Evolutionary conservation across 768 basidiomycete genomes (phyloP).

Genomic region (Termitomyces sp.): DNA sequence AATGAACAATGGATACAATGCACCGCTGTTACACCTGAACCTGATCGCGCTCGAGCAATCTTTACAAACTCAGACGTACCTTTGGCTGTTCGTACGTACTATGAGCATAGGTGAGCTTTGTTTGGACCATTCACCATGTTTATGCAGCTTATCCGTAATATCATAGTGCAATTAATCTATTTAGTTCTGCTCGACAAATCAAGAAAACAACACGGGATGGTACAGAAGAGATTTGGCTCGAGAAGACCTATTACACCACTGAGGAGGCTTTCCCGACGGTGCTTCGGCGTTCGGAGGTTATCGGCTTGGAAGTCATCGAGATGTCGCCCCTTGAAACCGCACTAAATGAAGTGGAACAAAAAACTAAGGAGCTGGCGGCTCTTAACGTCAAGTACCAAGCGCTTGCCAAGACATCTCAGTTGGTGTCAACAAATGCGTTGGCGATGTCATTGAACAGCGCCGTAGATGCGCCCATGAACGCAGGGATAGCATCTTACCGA

Average conservation of each 20-base stretch:
- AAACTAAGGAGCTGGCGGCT: conserved; percentile 70
- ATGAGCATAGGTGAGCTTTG: conserved; percentile 66
- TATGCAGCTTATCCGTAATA: not conserved
- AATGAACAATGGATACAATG: conserved; percentile 86
- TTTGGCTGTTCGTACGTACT: conserved; percentile 73
- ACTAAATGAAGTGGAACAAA: conserved; percentile 71
- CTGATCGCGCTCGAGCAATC: conserved; percentile 68
- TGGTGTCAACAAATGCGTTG: conserved; percentile 71
- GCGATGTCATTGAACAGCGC: conserved; percentile 84
- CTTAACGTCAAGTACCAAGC: conserved; percentile 68
- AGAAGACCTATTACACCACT: conserved; percentile 84
- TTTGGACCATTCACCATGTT: too few relatives aligned
- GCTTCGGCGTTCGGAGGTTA: conserved; percentile 81
- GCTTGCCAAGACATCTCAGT: conserved; percentile 71
- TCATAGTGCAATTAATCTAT: conserved; percentile 71
- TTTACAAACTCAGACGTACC: conserved; percentile 86
- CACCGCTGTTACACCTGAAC: conserved; percentile 79
- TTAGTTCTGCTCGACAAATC: conserved; percentile 70
- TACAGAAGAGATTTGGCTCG: conserved; percentile 74
- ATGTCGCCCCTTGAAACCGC: conserved; percentile 86
- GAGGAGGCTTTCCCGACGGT: conserved; percentile 91
- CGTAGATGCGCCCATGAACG: conserved; percentile 76
- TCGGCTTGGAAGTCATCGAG: conserved; percentile 63
- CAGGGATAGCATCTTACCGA: conserved; percentile 76
- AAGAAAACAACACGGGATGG: conserved; percentile 60